These are phyloP conservation scores for Dimocarpus longan DNA, from an alignment of 345 rosid genomes.

Conservation along the genomic window DNA sequence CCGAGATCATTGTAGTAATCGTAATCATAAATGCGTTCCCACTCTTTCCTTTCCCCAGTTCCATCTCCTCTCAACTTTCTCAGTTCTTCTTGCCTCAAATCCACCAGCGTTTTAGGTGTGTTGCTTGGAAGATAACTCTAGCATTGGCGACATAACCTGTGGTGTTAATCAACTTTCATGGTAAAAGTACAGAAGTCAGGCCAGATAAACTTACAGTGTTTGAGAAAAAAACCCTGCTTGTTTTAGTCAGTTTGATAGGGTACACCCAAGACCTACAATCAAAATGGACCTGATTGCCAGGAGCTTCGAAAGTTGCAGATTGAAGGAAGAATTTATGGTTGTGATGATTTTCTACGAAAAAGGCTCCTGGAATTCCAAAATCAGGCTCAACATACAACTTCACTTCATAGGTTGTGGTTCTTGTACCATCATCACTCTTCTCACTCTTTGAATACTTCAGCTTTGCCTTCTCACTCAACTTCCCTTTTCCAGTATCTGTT, in stretches of 20 bases:
- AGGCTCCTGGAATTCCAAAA: conserved; percentile 60
- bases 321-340: conserved; percentile 57
- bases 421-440: conserved; percentile 30
- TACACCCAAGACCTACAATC: conserved; percentile 65
- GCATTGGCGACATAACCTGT: conserved; percentile 2
- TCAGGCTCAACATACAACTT: conserved; percentile 37
- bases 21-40: conserved; percentile 62
- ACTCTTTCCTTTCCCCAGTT: conserved; percentile 46
- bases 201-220: conserved; percentile 36
- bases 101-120: conserved; percentile 46
- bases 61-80: conserved; percentile 45
- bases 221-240: conserved; percentile 54
- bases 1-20: conserved; percentile 60
- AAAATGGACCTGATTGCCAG: conserved; percentile 31
- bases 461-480: conserved; percentile 43
- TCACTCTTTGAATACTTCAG: conserved; percentile 40
- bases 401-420: conserved; percentile 32
- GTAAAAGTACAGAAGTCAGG: not conserved
- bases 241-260: conserved; percentile 41
- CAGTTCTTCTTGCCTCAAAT: conserved; percentile 53
- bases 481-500: conserved; percentile 46
- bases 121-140: conserved; percentile 54
- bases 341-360: conserved; percentile 41
- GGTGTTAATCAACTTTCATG: not conserved
- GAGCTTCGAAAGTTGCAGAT: conserved; percentile 35